Base-by-base conservation (phyloP, 2,329 filamentous ascomycete genomes). In the Bimuria novae-zelandiae region DNA sequence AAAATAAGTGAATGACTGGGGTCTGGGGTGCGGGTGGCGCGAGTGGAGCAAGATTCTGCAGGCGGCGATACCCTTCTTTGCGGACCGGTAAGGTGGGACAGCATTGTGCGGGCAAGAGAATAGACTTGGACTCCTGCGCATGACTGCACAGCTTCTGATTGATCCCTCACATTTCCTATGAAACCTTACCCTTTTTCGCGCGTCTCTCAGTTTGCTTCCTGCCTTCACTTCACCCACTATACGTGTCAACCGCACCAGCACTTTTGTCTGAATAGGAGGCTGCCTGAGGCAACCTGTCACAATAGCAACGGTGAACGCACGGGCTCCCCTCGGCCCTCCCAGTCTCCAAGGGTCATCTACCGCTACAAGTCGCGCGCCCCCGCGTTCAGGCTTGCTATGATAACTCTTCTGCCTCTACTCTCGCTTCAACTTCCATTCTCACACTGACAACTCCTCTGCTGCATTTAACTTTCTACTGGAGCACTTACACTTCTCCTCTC, bases 1-100 rank as follows among this genome's bases (percentile, higher is more conserved):
- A 22, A 71, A 71, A 57, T 69, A 55, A 60, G 55, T 1, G n/a
- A 19, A 17, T 41, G 16, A 4, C 7, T n/a, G n/a, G n/a, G 21
- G n/a, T 16, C 10, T 14, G 14, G n/a, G n/a, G 23, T 7, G 14
- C 17, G 16, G 33, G 23, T n/a, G 0, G n/a, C 4, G 32, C n/a
- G 33, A 12, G 16, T 23, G 35, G 11, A 23, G 17, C n/a, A 29
- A 35, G 19, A 23, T 14, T 11, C 14, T 7, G 30, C 17, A 19
- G 17, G 35, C 21, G 49, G 29, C 16, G 27, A 48, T 52, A 48
- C 42, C 50, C 50, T 43, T 48, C 29, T 22, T 35, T 21, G n/a
- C 49, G 16, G 10, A n/a, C 7, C n/a, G 21, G 5, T 35, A 16
- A 25, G n/a, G 33, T 10, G 37, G 16, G 23, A 47, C 17, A 25